Evolutionary conservation across 768 basidiomycete species (phyloP).

Genomic region (Hygrocybe punicea): DNA sequence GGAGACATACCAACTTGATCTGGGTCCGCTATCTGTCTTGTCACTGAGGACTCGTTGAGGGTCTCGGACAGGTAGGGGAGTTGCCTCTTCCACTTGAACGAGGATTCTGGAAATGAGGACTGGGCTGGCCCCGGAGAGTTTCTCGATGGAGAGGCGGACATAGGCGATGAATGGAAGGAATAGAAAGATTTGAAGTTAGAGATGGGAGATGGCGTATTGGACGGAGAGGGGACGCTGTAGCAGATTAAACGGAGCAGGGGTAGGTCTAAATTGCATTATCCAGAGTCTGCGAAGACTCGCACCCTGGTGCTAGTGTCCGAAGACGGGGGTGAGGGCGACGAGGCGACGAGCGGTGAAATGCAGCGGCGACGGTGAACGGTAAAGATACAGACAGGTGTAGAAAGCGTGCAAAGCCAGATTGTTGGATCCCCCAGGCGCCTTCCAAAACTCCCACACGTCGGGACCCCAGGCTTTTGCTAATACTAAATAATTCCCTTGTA

Average conservation of each 20-base stretch:
- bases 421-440: background rate
- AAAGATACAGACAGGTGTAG: background rate
- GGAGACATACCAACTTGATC: slow-evolving; percentile 30
- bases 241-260: slow-evolving; percentile 20
- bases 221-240: slow-evolving; percentile 11
- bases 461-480: too few species aligned
- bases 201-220: slow-evolving; percentile 13
- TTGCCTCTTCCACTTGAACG: slow-evolving; percentile 13
- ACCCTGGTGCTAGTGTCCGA: background rate
- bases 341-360: slow-evolving; percentile 14
- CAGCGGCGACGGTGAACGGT: slow-evolving; percentile 23
- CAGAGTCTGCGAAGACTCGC: slow-evolving; percentile 7
- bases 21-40: slow-evolving; percentile 32
- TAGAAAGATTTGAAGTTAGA: slow-evolving; percentile 12
- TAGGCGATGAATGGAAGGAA: slow-evolving; percentile 22
- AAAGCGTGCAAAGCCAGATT: slow-evolving; percentile 2
- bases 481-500: too few species aligned
- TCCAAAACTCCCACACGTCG: too few species aligned
- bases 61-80: slow-evolving; percentile 34
- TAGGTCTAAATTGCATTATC: slow-evolving; percentile 33
- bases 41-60: slow-evolving; percentile 20
- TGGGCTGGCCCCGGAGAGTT: slow-evolving; percentile 44
- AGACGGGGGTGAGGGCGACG: slow-evolving; percentile 7
- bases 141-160: slow-evolving; percentile 35
- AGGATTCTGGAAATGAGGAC: slow-evolving; percentile 29